A percentile compares a stretch with the other conserved stretches of the same genome.
Evolutionary conservation across 345 rosid genomes (phyloP).

Genomic region (Populus tremula): DNA sequence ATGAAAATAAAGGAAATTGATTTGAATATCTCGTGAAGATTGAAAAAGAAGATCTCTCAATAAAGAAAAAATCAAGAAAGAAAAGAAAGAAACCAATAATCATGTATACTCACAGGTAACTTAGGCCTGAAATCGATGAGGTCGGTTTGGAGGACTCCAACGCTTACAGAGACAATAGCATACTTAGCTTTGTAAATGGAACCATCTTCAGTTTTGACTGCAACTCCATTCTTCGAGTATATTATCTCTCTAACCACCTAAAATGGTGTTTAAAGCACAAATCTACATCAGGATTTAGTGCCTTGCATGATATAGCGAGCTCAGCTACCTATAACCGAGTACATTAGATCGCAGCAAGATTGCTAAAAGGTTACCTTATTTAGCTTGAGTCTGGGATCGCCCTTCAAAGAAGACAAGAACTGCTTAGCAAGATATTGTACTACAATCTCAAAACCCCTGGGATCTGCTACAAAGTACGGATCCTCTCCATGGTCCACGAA

Average conservation of each 20-base stretch:
- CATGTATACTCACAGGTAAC: slow-evolving; percentile 19
- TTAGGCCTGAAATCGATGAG: slow-evolving; percentile 29
- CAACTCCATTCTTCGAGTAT: slow-evolving; percentile 23
- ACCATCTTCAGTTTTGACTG: slow-evolving; percentile 31
- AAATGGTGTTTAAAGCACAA: not conserved
- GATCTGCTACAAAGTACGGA: slow-evolving; percentile 28
- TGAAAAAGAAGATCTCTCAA: not conserved
- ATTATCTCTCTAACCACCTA: slow-evolving; percentile 22
- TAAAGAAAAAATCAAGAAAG: not conserved
- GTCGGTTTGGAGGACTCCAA: slow-evolving; percentile 33
- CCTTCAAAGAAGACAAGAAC: slow-evolving; percentile 16
- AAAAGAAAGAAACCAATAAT: not conserved
- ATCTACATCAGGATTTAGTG: not conserved
- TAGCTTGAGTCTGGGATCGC: slow-evolving; percentile 32
- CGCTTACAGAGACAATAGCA: slow-evolving; percentile 31
- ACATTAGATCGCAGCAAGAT: not conserved
- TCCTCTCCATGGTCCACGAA: slow-evolving; percentile 24
- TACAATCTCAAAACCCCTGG: slow-evolving; percentile 26
- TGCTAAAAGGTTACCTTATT: slow-evolving; percentile 16
- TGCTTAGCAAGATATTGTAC: slow-evolving; percentile 27
- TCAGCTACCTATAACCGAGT: not conserved
- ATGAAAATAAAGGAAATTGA: not conserved
- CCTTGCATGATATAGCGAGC: not conserved
- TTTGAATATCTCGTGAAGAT: not conserved
- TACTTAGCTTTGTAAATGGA: slow-evolving; percentile 19